These are phyloP conservation scores for Cenococcum geophilum DNA, from an alignment of 495 filamentous ascomycete species.

Conservation along the genomic window DNA sequence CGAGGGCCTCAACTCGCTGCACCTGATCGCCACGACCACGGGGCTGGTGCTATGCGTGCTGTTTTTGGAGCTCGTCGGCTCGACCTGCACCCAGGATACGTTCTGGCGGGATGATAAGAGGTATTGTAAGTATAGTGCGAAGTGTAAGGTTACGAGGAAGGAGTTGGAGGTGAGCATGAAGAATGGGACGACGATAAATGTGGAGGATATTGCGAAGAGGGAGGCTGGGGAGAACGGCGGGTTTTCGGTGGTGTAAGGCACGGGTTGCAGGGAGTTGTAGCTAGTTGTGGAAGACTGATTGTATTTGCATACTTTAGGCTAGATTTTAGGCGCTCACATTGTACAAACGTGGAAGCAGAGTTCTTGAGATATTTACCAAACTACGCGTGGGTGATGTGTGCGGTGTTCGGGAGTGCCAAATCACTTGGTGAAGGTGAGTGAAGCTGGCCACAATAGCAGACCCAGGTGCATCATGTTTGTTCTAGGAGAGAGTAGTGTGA, in stretches of 20 bases:
- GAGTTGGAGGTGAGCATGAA: constrained; percentile 37
- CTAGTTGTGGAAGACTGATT: no score
- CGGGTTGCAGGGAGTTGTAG: neutral
- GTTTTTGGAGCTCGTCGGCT: constrained; percentile 47
- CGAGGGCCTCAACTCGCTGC: constrained; percentile 42
- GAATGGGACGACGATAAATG: constrained; percentile 35
- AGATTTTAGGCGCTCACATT: no score
- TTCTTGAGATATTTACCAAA: no score
- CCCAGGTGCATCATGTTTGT: no score
- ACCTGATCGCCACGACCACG: constrained; percentile 47
- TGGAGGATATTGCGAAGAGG: constrained; percentile 38
- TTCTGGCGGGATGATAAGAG: constrained; percentile 36
- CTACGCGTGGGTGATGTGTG: no score
- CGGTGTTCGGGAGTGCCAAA: no score
- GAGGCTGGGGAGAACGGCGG: constrained; percentile 28
- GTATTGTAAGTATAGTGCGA: constrained; percentile 37
- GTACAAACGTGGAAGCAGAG: no score
- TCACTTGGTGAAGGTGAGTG: no score
- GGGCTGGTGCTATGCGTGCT: constrained; percentile 45
- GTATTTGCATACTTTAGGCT: no score
- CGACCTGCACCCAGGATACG: constrained; percentile 42
- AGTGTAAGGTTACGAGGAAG: constrained; percentile 37
- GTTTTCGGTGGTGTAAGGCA: neutral
- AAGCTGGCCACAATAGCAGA: no score
- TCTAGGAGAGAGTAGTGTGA: no score